Base-by-base conservation (phyloP, 192 early-diverging fungal genomes). In the Gigaspora rosea region DNA sequence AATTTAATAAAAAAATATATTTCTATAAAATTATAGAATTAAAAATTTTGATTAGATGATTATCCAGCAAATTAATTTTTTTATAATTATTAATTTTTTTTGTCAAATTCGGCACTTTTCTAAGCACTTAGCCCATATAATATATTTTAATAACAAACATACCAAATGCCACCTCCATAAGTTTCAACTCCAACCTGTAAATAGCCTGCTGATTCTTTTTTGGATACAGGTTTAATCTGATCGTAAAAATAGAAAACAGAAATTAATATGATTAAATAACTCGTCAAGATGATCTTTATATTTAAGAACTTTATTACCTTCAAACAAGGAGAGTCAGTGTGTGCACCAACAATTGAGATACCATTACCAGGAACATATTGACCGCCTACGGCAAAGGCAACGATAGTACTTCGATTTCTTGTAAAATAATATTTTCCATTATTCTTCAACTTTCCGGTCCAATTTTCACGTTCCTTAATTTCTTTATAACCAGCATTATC, bases 391-490 rank as follows among this genome's bases (percentile, higher is more conserved):
- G 92, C 92, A 88, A 99, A 99, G 4, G 96, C 96, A 66, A 97
- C 89, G 36, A 98, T 85, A 9, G 93, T 87, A 13, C 89, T 91
- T 54, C 87, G 88, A 85, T 99, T 99, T 76, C 98, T 90, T 27
- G 97, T 99, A 80, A 98, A 98, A 76, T 92, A 99, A 88, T 99
- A 99, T 65, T 94, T 92, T 61, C 96, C 96, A 77, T 90, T 90
- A 51, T 85, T 88, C 80, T 90, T 83, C 69, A 98, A 80, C 20
- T 80, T 81, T 52, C 88, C 89, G 18, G 78, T 77, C 95, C 96
- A 98, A 82, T 82, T 89, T 75, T 95, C 92, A 78, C 91, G 91
- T 80, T 99, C 98, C 78, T 91, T 91, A 78, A 99, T 89, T 86
- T 95, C 94, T 57, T 87, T 80, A 83, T 95, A 99, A 0, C 95